Conservation (phyloP, 768 basidiomycete genomes). For the Boletus tomentosulus region DNA sequence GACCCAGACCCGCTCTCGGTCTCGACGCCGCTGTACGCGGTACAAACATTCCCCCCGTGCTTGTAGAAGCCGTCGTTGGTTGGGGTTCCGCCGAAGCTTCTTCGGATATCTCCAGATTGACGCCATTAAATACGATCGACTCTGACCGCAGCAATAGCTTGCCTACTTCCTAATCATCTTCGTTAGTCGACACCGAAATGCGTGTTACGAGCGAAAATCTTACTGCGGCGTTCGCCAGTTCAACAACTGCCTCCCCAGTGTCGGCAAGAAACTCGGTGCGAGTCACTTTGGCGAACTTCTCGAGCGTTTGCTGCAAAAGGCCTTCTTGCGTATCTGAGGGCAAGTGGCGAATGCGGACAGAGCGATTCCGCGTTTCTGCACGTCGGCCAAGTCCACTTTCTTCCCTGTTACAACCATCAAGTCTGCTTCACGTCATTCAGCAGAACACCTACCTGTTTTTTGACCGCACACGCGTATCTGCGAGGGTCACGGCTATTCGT, state of each 20-base stretch:
- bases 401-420: constrained; percentile 29
- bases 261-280: constrained; percentile 74
- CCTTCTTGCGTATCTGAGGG: constrained; percentile 83
- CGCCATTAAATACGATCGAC: constrained; percentile 66
- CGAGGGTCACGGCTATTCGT: constrained; percentile 84
- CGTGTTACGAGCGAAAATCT: constrained; percentile 18
- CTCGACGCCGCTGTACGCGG: constrained; percentile 62
- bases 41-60: constrained; percentile 53
- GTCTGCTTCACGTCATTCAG: background rate
- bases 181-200: background rate
- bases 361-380: constrained; percentile 61
- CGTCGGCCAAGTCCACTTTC: constrained; percentile 55
- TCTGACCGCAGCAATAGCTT: constrained; percentile 69
- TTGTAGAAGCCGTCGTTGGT: constrained; percentile 34
- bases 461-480: constrained; percentile 64
- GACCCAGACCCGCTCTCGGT: constrained; percentile 70
- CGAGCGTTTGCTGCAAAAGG: constrained; percentile 82
- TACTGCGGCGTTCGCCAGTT: constrained; percentile 64
- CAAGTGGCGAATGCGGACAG: constrained; percentile 72
- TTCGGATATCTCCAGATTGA: constrained; percentile 55
- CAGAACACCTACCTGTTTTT: constrained; percentile 43
- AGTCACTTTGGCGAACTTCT: constrained; percentile 67
- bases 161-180: constrained; percentile 66
- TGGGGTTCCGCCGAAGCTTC: constrained; percentile 36
- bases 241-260: constrained; percentile 56